Conservation (phyloP, 1,139 yeast species). For the Lodderomyces jiufengensis region DNA sequence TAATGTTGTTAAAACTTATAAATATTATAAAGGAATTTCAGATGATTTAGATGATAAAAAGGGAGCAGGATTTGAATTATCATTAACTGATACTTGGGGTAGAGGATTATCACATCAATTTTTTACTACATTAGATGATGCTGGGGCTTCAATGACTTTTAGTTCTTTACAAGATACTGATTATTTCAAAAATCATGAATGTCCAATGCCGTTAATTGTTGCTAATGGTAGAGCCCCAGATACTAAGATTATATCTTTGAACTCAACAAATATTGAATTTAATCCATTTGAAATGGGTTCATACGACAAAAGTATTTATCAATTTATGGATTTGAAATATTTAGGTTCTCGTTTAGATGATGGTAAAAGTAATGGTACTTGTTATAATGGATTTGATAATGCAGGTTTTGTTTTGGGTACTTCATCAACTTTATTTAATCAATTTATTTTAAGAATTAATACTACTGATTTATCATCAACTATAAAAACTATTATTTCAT, state of each 20-base stretch:
- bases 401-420: slow-evolving; percentile 85
- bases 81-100: slow-evolving; percentile 95
- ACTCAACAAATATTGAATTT: slow-evolving; percentile 75
- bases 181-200: slow-evolving; percentile 53
- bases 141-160: slow-evolving; percentile 65
- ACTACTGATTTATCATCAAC: slow-evolving; percentile 52
- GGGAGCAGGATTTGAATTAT: slow-evolving; percentile 72
- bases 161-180: slow-evolving; percentile 53
- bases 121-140: slow-evolving; percentile 50
- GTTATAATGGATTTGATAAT: slow-evolving; percentile 73
- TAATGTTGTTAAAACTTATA: slow-evolving; percentile 53
- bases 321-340: slow-evolving; percentile 67
- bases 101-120: slow-evolving; percentile 76
- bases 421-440: slow-evolving; percentile 78
- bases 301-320: slow-evolving; percentile 75
- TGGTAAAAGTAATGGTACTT: slow-evolving; percentile 45
- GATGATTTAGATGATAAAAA: slow-evolving; percentile 57
- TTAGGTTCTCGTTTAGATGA: slow-evolving; percentile 64
- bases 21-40: slow-evolving; percentile 52
- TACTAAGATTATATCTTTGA: slow-evolving; percentile 49
- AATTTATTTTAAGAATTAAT: slow-evolving; percentile 63
- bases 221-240: slow-evolving; percentile 79
- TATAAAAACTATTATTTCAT: slow-evolving; percentile 37
- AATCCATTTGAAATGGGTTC: slow-evolving; percentile 85
- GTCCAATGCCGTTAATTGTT: slow-evolving; percentile 84